A percentile compares a stretch with the other conserved stretches of the same genome.
phyloP scores from a whole-genome alignment of 495 filamentous ascomycete genomes.

The Bacidia rubella region DNA sequence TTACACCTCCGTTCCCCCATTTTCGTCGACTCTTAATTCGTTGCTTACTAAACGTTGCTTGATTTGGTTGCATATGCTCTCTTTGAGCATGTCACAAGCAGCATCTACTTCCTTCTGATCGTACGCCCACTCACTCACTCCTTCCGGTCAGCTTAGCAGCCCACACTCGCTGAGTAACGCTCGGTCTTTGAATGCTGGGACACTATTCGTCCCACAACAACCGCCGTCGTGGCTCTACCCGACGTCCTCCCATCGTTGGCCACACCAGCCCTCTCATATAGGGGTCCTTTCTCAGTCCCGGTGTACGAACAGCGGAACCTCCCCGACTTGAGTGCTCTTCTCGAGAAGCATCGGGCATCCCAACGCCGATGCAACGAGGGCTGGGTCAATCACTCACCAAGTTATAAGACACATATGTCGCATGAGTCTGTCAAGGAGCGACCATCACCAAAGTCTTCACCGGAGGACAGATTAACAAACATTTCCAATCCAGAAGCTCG shows the following conservation, averaged over 20 bases:
- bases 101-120: conserved; percentile 20
- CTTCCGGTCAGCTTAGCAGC: conserved; percentile 18
- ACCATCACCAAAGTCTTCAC: conserved; percentile 15
- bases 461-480: conserved; percentile 12
- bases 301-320: conserved; percentile 8
- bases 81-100: conserved; percentile 6
- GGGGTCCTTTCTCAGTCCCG: conserved; percentile 10
- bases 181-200: conserved; percentile 14
- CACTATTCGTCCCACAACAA: conserved; percentile 17
- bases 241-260: conserved; percentile 11
- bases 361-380: conserved; percentile 33
- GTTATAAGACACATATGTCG: conserved; percentile 37
- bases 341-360: conserved; percentile 25
- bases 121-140: conserved; percentile 31
- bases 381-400: conserved; percentile 19
- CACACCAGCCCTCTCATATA: conserved; percentile 10
- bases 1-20: background rate
- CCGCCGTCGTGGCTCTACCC: conserved; percentile 19
- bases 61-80: background rate
- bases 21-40: background rate
- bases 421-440: conserved; percentile 27
- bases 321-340: conserved; percentile 7
- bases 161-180: background rate
- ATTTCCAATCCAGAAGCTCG: conserved; percentile 9
- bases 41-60: background rate